Evolutionary conservation across 495 filamentous ascomycete species (phyloP), one percentile per base, ranked within the genome.

Genomic region (Daldinia concentrica): DNA sequence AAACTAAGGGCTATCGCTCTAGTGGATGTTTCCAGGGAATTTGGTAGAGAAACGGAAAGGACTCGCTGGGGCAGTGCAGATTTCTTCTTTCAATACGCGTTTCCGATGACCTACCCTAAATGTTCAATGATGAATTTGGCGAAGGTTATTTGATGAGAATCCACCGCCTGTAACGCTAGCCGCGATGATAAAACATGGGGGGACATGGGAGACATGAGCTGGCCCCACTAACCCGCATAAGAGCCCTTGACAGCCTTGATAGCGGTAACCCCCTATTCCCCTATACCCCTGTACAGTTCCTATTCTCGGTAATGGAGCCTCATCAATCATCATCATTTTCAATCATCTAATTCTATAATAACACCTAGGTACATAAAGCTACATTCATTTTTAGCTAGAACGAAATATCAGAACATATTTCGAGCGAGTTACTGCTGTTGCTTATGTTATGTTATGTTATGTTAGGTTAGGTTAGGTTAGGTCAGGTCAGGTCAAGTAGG

Each of bases 111-210:
- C 65, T 61, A 26, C 62, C 61, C 27, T 56, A 19, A 60, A 26
- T 27, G 34, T 15, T 58, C 50, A 43, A 66, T 62, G 62, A 62
- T 68, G 56, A 52, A 19, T 54, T 62, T 66, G 15, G 24, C 41
- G 50, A 69, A 68, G 22, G 65, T 73, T 73, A 73, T 69, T 73
- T 69, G 69, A 64, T 57, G 60, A 72, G 64, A 73, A 26, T 11
- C 37, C 65, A 69, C 60, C 27, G 56, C 68, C 71, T 73, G 71
- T 73, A 73, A 73, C 71, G 62, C 58, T 73, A 69, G 71, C 22
- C 56, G 71, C 71, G 57, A 50, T 39, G 66, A 66, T 68, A 73
- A 73, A 73, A 73, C 71, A 73, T 73, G 71, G 71, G 58, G 58
- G 71, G 56, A 19, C 57, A 24, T 45, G 36, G 57, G 57, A 37